Evolutionary conservation across 257 asterid genomes (phyloP), one percentile per base, ranked within the genome.

Genomic region (Nemophila menziesii): DNA sequence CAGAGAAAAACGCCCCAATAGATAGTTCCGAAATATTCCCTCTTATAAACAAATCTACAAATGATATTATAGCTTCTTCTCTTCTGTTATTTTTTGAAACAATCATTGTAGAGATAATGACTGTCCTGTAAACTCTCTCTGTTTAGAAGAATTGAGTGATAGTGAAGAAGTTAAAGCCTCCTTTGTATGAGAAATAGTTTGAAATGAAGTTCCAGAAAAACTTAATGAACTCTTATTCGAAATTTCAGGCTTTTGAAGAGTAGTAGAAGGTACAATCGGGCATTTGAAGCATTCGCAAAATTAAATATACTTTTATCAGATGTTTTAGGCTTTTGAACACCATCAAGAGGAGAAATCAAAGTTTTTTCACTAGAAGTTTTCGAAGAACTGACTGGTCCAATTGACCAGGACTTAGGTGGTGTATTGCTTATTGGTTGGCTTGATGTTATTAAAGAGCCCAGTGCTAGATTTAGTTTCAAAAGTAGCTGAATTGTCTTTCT

Each of bases 81-180:
- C 54, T 80, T 57, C 53, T 85, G 63, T 92, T 75, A 61, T 52
- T 50, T 3, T 53, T 69, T 54, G 92, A 85, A 54, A 70, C 80
- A 51, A 70, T 57, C 44, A 52, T 78, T 43, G 42, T 34, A 22
- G 92, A 48, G 74, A 46, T 41, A 55, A 39, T 19, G 72, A 39
- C 37, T 58, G 56, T 42, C 67, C 57, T 15, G 58, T 20, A 7
- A 59, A 16, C 20, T 43, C 58, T 39, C 58, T 57, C 57, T 46
- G 74, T 33, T 77, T 78, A 45, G 62, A 56, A 49, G 70, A 55
- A 65, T 69, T 48, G 27, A 57, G 53, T 45, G 54, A n/a, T 22
- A 43, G 34, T 26, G 80, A 51, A 55, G 63, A 55, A 16, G 49
- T 64, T 39, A 56, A 50, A 42, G 58, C 61, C 61, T 76, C 80